Evolutionary conservation across 78 protist genomes (phyloP).

Genomic region (Cavenderia fasciculata): DNA sequence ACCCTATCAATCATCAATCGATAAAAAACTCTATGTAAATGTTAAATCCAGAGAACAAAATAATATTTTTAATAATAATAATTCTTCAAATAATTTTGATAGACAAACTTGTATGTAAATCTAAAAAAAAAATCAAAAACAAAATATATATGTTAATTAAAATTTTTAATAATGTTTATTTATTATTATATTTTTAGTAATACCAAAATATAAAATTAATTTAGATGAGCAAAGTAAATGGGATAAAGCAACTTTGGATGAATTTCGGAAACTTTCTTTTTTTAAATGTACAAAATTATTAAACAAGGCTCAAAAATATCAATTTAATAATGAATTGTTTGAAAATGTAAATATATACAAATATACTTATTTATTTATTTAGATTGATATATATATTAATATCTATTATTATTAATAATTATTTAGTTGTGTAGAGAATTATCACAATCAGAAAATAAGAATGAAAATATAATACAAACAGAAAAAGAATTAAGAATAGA

Average conservation of each 20-base stretch:
- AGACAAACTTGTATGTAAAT: background rate
- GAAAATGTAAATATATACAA: slow-evolving; percentile 22
- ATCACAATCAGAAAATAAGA: background rate
- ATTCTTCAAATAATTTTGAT: slow-evolving; percentile 13
- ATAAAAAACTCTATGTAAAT: slow-evolving; percentile 23
- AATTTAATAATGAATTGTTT: slow-evolving; percentile 35
- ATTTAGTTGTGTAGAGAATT: slow-evolving; percentile 21
- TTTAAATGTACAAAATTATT: slow-evolving; percentile 39
- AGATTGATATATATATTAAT: background rate
- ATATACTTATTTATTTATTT: background rate
- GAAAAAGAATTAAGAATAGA: slow-evolving; percentile 74
- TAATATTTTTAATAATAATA: no score
- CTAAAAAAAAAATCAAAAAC: no score
- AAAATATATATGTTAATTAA: no score
- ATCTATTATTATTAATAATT: background rate
- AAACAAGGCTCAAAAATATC: slow-evolving; percentile 68
- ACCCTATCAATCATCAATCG: slow-evolving; percentile 15
- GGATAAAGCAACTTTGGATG: background rate
- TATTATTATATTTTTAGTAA: no score
- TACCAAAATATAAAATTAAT: no score
- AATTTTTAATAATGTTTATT: no score
- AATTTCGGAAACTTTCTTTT: background rate
- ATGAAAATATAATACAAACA: slow-evolving; percentile 51
- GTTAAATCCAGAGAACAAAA: slow-evolving; percentile 64
- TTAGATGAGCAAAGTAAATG: no score